These are phyloP conservation scores for Stentor roeselii DNA, from an alignment of 73 alveolate species.

Conservation along the genomic window DNA sequence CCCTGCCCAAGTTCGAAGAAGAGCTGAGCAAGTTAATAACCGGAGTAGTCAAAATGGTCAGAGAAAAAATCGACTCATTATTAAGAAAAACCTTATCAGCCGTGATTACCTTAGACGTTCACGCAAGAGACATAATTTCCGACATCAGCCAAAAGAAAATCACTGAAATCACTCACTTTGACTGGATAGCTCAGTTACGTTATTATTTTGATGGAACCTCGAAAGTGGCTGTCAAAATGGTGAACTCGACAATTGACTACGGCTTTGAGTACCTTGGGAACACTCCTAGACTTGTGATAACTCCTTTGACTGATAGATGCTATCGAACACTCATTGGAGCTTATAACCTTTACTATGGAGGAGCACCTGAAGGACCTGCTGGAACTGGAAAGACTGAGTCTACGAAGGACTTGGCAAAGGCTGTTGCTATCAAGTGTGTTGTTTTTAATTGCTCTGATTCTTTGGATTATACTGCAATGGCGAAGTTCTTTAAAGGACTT, in stretches of 20 bases:
- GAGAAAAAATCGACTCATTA: slow-evolving; percentile 93
- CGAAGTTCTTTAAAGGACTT: slow-evolving; percentile 98
- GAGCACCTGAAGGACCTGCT: slow-evolving; percentile 99
- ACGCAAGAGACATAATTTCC: slow-evolving; percentile 97
- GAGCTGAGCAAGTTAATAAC: slow-evolving; percentile 68
- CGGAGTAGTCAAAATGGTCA: slow-evolving; percentile 93
- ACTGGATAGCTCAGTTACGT: slow-evolving; percentile 99
- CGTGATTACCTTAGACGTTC: slow-evolving; percentile 98
- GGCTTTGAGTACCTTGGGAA: slow-evolving; percentile 93
- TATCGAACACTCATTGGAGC: slow-evolving; percentile 99
- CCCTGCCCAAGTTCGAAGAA: slow-evolving; percentile 67
- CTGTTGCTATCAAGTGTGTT: slow-evolving; percentile 98
- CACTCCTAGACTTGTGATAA: slow-evolving; percentile 83
- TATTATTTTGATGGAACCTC: slow-evolving; percentile 86
- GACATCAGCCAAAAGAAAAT: slow-evolving; percentile 27
- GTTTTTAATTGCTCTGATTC: slow-evolving; percentile 99
- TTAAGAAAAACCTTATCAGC: slow-evolving; percentile 97
- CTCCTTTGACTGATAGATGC: slow-evolving; percentile 99
- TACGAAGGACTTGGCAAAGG: slow-evolving; percentile 98
- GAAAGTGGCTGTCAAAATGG: slow-evolving; percentile 63
- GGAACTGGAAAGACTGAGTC: slow-evolving; percentile 89
- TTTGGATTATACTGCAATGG: slow-evolving; percentile 83
- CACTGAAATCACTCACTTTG: slow-evolving; percentile 79
- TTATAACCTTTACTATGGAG: slow-evolving; percentile 97
- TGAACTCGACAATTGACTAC: slow-evolving; percentile 76